Base-by-base conservation (phyloP, 2,329 filamentous ascomycete species). In the Colletotrichum agaves region DNA sequence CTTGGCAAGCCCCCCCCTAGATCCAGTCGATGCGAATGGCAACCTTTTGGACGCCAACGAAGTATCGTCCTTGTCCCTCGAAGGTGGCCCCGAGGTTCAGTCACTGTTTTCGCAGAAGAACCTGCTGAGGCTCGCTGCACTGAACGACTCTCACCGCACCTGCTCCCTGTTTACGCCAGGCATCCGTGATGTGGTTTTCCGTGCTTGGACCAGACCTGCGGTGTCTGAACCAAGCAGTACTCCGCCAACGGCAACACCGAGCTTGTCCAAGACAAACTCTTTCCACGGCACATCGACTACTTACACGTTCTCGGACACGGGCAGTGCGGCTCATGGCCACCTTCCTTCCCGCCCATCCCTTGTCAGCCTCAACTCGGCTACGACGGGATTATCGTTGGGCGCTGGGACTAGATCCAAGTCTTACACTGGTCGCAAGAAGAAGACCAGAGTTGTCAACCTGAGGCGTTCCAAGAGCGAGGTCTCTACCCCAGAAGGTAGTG, bases 91-190 rank as follows among this genome's bases (percentile, higher is more conserved):
- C 6, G 94, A 97, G 75, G 88, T 91, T 19, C 93, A 97, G 77
- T 94, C 93, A 0, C 86, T 97, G 5, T 98, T 99, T 77, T 98
- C 95, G 0, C 93, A 97, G 75, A 97, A 97, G 85, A 98, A 97
- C 74, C 83, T 98, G 41, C 81, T 97, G 23, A 91, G 93, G 57
- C 84, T 99, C 12, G 93, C 92, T 23, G 88, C 93, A 0, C 83
- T 99, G 64, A 94, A 89, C 4, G 92, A 97, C 74, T 97, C 94
- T 2, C 94, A 98, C 74, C 90, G 93, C 53, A 98, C 96, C 0
- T 81, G 98, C 37, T 97, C 94, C 4, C 83, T 98, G 0, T 97
- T 97, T 76, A 98, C 95, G 1, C 94, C 95, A 0, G 89, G 91
- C n/a, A 95, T 98, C 66, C 85, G 89, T 59, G 93, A 98, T 78